phyloP scores from a whole-genome alignment of 192 early-diverging fungal genomes.

The Coemansia sp. region DNA sequence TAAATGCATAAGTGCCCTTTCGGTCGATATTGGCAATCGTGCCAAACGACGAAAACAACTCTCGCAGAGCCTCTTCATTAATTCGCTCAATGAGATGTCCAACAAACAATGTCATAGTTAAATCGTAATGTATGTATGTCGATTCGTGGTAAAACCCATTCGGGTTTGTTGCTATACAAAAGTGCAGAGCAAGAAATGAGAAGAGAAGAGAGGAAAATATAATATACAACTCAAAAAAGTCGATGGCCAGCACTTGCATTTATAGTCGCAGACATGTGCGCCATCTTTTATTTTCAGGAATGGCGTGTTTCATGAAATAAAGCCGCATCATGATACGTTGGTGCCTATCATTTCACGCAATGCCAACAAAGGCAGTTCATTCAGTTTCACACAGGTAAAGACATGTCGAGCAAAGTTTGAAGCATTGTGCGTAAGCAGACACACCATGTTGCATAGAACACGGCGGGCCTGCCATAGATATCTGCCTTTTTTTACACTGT shows the following conservation, averaged over 20 bases:
- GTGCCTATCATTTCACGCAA: no score
- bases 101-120: slow-evolving; percentile 43
- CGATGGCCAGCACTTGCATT: no score
- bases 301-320: no score
- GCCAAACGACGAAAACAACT: slow-evolving; percentile 34
- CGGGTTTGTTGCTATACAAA: neutral
- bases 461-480: neutral
- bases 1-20: slow-evolving; percentile 46
- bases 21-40: slow-evolving; percentile 30
- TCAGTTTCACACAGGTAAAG: no score
- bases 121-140: no score
- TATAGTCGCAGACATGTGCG: no score
- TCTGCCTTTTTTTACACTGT: neutral
- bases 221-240: no score
- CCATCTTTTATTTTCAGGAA: no score
- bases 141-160: no score
- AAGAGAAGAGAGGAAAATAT: no score
- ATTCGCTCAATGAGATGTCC: slow-evolving; percentile 41
- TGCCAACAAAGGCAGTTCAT: no score
- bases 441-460: neutral
- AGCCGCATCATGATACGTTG: no score
- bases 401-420: neutral
- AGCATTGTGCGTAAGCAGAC: neutral
- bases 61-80: slow-evolving; percentile 25
- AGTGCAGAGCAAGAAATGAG: neutral